These are phyloP conservation scores for Setaria italica DNA, from an alignment of 202 grass and related monocot genomes.

Conservation along the genomic window DNA sequence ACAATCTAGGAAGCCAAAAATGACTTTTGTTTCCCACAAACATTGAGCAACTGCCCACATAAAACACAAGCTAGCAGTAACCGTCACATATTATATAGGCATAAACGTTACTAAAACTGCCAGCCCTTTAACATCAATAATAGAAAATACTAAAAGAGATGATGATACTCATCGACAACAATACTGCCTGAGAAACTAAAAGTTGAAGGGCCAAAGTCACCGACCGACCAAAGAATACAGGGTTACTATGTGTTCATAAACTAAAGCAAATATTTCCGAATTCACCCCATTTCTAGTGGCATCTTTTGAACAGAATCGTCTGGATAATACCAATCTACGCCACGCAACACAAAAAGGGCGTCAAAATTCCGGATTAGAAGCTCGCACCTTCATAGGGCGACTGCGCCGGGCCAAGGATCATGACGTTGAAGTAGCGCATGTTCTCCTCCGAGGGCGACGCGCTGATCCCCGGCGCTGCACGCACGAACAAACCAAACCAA, in stretches of 20 bases:
- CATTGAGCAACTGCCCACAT: neutral
- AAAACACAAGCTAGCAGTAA: conserved; percentile 6
- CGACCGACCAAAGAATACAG: conserved; percentile 22
- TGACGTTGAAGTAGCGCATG: conserved; percentile 99
- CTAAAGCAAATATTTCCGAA: conserved; percentile 31
- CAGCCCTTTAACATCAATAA: neutral
- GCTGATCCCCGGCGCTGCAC: conserved; percentile 92
- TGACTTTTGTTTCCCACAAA: neutral
- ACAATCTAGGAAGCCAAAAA: neutral
- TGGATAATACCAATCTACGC: neutral
- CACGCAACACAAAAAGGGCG: neutral
- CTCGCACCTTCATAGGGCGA: conserved; percentile 87
- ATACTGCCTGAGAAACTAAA: neutral
- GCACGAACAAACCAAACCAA: conserved; percentile 8
- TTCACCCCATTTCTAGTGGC: neutral
- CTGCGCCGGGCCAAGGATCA: conserved; percentile 92
- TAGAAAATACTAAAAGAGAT: conserved; percentile 30
- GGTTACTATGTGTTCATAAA: neutral
- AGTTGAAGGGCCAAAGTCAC: neutral
- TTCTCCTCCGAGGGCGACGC: conserved; percentile 97
- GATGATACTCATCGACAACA: neutral
- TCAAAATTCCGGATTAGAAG: conserved; percentile 2
- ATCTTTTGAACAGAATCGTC: conserved; percentile 34
- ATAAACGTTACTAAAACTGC: neutral
- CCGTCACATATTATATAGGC: neutral